Conservation (phyloP, 1,284 basidiomycete species). For the Cryptococcus wingfieldii region DNA sequence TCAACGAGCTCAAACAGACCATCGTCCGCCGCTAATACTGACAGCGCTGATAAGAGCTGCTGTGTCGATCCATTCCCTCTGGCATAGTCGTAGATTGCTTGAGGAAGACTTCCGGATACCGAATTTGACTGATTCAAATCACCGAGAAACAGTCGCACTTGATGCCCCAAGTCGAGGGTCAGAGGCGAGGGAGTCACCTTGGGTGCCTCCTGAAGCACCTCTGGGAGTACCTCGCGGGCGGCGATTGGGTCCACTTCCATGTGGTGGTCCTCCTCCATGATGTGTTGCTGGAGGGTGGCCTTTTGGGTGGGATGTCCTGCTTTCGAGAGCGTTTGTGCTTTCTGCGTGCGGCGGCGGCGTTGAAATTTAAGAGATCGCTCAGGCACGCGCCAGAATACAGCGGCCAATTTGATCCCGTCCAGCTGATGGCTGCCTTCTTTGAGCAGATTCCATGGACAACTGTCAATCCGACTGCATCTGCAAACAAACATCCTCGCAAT, state of each 20-base stretch:
- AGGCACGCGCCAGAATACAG: too few species aligned
- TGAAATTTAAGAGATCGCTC: too few species aligned
- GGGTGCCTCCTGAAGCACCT: background rate
- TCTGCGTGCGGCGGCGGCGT: too few species aligned
- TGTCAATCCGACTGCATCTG: background rate
- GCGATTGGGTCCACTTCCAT: constrained; percentile 5
- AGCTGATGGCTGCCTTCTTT: background rate
- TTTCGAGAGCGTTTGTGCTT: too few species aligned
- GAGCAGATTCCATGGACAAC: background rate
- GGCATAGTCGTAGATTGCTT: constrained; percentile 5
- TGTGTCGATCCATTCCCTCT: background rate
- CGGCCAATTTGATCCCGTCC: background rate
- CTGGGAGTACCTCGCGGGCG: background rate
- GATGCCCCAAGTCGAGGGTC: constrained; percentile 12
- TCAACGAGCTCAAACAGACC: constrained; percentile 23
- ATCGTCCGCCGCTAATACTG: constrained; percentile 15
- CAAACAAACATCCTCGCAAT: background rate
- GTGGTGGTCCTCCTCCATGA: constrained; percentile 3
- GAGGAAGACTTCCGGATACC: background rate
- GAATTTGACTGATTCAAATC: constrained; percentile 7
- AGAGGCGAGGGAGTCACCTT: constrained; percentile 7
- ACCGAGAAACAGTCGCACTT: constrained; percentile 6
- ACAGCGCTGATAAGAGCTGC: constrained; percentile 25
- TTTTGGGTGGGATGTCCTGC: constrained; percentile 1
- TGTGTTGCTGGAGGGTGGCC: background rate